Evolutionary conservation across 257 asterid genomes (phyloP), one percentile per base, ranked within the genome.

Genomic region (Przewalskia tangutica): DNA sequence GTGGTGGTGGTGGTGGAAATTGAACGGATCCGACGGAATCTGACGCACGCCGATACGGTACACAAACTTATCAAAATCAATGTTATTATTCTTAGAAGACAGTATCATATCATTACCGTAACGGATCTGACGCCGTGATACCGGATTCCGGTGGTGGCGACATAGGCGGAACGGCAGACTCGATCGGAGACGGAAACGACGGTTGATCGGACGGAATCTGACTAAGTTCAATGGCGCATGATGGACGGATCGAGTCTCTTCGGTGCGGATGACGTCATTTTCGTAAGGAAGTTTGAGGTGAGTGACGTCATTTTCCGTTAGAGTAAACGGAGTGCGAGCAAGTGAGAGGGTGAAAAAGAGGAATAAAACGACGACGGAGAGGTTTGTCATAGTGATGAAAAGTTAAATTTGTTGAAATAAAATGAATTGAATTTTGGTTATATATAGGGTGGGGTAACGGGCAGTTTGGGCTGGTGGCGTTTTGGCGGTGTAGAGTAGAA

Each of bases 31-130:
- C 12, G 82, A 81, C 5, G 80, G 87, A 18, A 77, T 66, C 79
- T 85, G 86, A 42, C 65, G 83, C 64, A 20, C 53, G 6, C 67
- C 88, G 34, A 86, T 77, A 78, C 55, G 88, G 9, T 73, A 20
- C 11, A 46, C 60, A 18, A 38, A 62, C 23, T 85, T 86, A 8
- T 83, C 86, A 59, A 86, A 84, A 23, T 90, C 91, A 75, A 75
- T 79, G 79, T 84, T 38, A 38, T 38, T 89, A 77, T 85, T 89
- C 3, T 86, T 88, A 59, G 88, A 77, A 68, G 90, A 20, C 4
- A 86, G 46, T 59, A 91, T 40, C 91, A 88, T 84, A 71, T 89
- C 96, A n/a, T n/a, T 82, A 3, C 91, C 89, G 64, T 82, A 88
- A 73, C 90, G 83, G 67, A 89, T 66, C 82, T 73, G 75, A 62